These are phyloP conservation scores for Metarhizium rileyi DNA, from an alignment of 2,329 filamentous ascomycete species.

Conservation along the genomic window DNA sequence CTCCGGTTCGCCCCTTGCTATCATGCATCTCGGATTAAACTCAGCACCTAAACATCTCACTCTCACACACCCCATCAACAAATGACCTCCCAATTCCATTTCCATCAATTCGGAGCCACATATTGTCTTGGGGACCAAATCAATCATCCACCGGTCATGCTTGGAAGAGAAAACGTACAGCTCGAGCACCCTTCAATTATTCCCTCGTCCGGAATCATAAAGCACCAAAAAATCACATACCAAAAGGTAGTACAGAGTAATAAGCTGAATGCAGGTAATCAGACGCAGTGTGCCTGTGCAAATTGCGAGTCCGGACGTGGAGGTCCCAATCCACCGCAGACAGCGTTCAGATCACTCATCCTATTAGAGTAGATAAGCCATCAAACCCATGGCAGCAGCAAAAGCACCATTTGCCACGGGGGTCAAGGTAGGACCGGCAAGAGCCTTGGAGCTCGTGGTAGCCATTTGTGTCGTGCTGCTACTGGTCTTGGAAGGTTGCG, in stretches of 20 bases:
- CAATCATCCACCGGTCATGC: not conserved
- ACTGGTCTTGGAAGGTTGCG: slow-evolving; percentile 13
- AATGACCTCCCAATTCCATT: not conserved
- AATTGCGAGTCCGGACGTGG: slow-evolving; percentile 6
- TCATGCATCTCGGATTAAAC: slow-evolving; percentile 19
- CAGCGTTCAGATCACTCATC: slow-evolving; percentile 1
- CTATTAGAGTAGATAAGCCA: slow-evolving; percentile 41
- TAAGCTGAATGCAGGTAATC: slow-evolving; percentile 23
- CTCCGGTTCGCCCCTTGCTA: slow-evolving; percentile 25
- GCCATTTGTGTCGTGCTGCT: slow-evolving; percentile 19
- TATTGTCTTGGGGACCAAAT: not conserved
- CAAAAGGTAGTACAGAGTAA: slow-evolving; percentile 19
- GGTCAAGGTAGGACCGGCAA: slow-evolving; percentile 33
- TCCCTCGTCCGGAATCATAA: slow-evolving; percentile 12
- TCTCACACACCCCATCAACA: slow-evolving; percentile 8
- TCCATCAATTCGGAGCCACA: not conserved
- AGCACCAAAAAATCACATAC: slow-evolving; percentile 8
- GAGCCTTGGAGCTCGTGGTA: slow-evolving; percentile 16
- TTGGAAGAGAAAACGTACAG: slow-evolving; percentile 10
- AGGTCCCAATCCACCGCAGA: not conserved
- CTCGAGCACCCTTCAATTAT: slow-evolving; percentile 11
- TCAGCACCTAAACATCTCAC: slow-evolving; percentile 12
- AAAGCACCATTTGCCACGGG: slow-evolving; percentile 34
- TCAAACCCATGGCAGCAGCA: slow-evolving; percentile 39
- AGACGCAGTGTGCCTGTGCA: slow-evolving; percentile 10